Evolutionary conservation across 306 rosid species (phyloP), one percentile per base, ranked within the genome.

Genomic region (Styphnolobium japonicum): DNA sequence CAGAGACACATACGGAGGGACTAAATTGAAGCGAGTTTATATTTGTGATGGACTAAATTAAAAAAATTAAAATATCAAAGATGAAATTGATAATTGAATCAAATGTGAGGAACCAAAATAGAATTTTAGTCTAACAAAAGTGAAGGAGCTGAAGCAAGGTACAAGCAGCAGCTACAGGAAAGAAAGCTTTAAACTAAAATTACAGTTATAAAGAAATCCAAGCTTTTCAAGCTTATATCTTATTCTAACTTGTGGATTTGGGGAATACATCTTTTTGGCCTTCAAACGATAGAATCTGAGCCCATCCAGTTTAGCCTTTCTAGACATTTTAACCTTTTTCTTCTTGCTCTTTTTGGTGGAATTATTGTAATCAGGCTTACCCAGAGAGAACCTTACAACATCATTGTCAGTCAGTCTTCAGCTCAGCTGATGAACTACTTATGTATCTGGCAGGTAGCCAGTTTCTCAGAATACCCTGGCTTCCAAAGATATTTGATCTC

Each of bases 241-340:
- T 56, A 94, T 94, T 87, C 98, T 85, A 83, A 94, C 97, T 87
- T 85, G 91, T 33, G 98, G 97, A 79, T 92, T 94, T 69, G 94
- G 93, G 67, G 98, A 94, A 29, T 85, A 87, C 91, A 87, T 92
- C 88, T 89, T 90, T 83, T 84, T 89, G 65, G 93, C 98, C 94
- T 90, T 92, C 84, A 92, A 80, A 40, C 97, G 97, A 62, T 85
- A 92, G 76, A 90, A 88, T 72, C 88, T 89, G 53, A 94, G 92
- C 81, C 90, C 96, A 73, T 90, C 92, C 78, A 88, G 3, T 83
- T 94, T 94, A 75, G 90, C 93, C 85, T 80, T 91, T 82, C 76
- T 93, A 74, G 97, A 93, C 86, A 85, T 81, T 75, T 81, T 87
- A 45, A 80, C 81, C 34, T 48, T 77, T 66, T 83, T 90, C 48